phyloP scores from a whole-genome alignment of 345 rosid genomes.

The Draba incana region DNA sequence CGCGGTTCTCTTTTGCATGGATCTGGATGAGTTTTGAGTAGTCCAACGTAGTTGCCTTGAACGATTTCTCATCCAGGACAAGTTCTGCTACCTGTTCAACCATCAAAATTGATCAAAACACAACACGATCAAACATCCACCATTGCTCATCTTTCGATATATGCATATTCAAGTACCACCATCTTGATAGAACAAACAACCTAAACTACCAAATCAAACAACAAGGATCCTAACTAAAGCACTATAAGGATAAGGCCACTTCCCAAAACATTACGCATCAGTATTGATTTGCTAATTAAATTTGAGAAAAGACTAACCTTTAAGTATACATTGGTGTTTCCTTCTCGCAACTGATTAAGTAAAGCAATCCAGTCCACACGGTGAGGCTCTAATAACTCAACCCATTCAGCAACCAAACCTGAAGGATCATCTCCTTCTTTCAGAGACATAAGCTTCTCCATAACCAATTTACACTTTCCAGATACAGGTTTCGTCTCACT shows the following conservation, averaged over 20 bases:
- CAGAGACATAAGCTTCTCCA: conserved; percentile 68
- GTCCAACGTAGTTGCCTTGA: conserved; percentile 61
- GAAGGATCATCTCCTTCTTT: conserved; percentile 73
- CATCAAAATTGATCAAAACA: conserved; percentile 26
- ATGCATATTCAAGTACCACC: conserved; percentile 29
- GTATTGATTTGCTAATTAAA: neutral
- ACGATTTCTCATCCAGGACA: conserved; percentile 65
- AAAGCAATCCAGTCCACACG: conserved; percentile 84
- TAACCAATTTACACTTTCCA: conserved; percentile 71
- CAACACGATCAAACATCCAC: neutral
- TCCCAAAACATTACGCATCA: conserved; percentile 11
- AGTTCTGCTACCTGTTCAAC: conserved; percentile 68
- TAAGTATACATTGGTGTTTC: conserved; percentile 47
- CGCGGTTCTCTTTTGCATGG: conserved; percentile 55
- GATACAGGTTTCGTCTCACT: conserved; percentile 70
- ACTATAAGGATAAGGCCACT: conserved; percentile 1
- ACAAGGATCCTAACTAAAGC: neutral
- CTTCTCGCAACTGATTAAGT: conserved; percentile 64
- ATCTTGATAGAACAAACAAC: conserved; percentile 6
- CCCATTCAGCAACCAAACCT: conserved; percentile 68
- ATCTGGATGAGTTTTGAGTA: conserved; percentile 72
- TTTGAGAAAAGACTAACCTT: conserved; percentile 55
- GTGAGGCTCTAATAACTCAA: conserved; percentile 71
- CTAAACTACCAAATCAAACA: conserved; percentile 7
- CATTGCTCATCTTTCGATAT: conserved; percentile 9